Percentiles rank a stretch among this genome's conserved stretches.
These are phyloP conservation scores for Linum usitatissimum DNA, from an alignment of 345 rosid genomes.

Conservation along the genomic window DNA sequence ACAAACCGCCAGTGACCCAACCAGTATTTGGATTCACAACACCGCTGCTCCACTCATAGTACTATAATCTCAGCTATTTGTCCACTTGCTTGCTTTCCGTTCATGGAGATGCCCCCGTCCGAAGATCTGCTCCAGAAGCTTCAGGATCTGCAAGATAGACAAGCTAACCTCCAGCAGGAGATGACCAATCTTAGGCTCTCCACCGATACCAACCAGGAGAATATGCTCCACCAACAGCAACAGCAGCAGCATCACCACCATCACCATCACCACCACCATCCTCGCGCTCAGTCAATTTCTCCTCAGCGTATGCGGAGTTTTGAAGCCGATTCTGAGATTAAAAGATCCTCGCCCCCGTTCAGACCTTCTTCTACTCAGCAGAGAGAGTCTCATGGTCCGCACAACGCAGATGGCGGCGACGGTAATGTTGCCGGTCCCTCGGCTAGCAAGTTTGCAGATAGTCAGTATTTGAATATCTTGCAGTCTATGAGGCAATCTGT, in stretches of 20 bases:
- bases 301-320: conserved; percentile 48
- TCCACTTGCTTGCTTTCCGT: background rate
- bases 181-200: conserved; percentile 59
- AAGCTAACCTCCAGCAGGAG: conserved; percentile 67
- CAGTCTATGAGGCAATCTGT: conserved; percentile 93
- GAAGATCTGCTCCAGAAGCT: conserved; percentile 79
- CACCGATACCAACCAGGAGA: conserved; percentile 20
- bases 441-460: conserved; percentile 46
- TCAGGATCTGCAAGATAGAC: conserved; percentile 80
- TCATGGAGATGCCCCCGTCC: conserved; percentile 63
- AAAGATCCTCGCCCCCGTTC: conserved; percentile 48
- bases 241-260: conserved; percentile 7
- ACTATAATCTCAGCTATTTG: background rate
- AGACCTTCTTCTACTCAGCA: conserved; percentile 77
- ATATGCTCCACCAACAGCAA: background rate
- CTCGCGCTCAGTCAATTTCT: conserved; percentile 71
- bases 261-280: conserved; percentile 26
- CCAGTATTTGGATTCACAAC: background rate
- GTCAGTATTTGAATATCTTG: conserved; percentile 71
- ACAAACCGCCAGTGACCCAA: background rate
- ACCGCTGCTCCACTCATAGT: background rate
- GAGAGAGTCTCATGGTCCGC: conserved; percentile 40
- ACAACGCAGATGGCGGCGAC: conserved; percentile 17
- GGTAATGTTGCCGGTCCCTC: conserved; percentile 37
- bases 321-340: conserved; percentile 28